These are phyloP conservation scores for Magnolia kwangsiensis DNA, from an alignment of 164 flowering plant genomes.

Conservation along the genomic window DNA sequence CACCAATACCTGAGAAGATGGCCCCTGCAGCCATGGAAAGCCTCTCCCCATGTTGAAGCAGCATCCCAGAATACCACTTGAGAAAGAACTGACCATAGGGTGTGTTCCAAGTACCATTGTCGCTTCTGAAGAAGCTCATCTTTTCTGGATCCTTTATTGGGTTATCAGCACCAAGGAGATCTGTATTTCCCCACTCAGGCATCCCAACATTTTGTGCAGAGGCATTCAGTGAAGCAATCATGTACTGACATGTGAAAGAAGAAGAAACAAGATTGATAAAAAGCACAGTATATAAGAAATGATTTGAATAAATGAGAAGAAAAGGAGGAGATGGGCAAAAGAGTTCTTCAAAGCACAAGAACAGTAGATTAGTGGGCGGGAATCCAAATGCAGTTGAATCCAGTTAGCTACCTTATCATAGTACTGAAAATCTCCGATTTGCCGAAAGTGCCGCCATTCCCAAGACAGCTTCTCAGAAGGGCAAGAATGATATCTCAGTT, in stretches of 20 bases:
- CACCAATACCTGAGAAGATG: slow-evolving; percentile 45
- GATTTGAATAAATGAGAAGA: neutral
- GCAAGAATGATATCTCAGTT: slow-evolving; percentile 65
- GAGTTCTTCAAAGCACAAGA: neutral
- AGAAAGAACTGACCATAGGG: slow-evolving; percentile 65
- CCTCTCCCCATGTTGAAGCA: slow-evolving; percentile 65
- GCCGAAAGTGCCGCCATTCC: slow-evolving; percentile 34
- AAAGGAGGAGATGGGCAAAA: neutral
- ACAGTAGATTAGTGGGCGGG: neutral
- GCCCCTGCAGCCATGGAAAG: slow-evolving; percentile 44
- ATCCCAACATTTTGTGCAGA: slow-evolving; percentile 44
- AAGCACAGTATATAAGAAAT: neutral
- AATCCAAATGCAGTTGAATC: neutral
- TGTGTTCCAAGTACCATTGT: slow-evolving; percentile 51
- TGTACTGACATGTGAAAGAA: slow-evolving; percentile 38
- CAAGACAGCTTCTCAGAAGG: slow-evolving; percentile 37
- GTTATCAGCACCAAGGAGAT: slow-evolving; percentile 41
- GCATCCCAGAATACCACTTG: slow-evolving; percentile 66
- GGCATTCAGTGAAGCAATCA: slow-evolving; percentile 58
- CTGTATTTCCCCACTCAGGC: slow-evolving; percentile 59
- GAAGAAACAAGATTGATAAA: neutral
- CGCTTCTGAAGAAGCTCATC: slow-evolving; percentile 41
- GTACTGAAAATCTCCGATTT: slow-evolving; percentile 71
- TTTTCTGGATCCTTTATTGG: slow-evolving; percentile 38
- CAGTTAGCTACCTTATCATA: slow-evolving; percentile 57